Evolutionary conservation across 1,139 yeast genomes (phyloP), one percentile per base, ranked within the genome.

Genomic region (Pichia sp.): DNA sequence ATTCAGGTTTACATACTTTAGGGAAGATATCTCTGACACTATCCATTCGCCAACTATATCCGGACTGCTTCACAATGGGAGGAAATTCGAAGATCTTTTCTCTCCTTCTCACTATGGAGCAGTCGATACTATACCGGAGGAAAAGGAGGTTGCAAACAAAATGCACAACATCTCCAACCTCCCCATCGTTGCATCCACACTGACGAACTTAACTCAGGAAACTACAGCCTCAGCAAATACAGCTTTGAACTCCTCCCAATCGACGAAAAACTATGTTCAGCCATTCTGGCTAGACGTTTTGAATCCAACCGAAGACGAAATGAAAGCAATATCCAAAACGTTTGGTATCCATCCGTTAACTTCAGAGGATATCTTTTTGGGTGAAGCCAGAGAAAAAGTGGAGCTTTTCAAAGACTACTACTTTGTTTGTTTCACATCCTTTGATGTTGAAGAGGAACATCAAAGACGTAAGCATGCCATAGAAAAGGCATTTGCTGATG

Each of bases 301-400:
- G 54, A 87, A 90, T 64, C 99, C 99, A 2, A 88, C 96, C 0
- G 99, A 92, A 64, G 96, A 89, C 60, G 99, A 93, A 70, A 92
- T 93, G 97, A 90, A 90, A 67, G 95, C 88, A 0, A 67, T 93
- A 15, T 84, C 96, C 32, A 90, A 90, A 64, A 84, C 97, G 0
- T 93, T 93, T 71, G 96, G 96, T 0, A 89, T 92, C 57, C 99
- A 92, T 70, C 98, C 98, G 0, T 78, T 92, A 64, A 93, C 99
- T 0, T 88, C 97, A 0, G 99, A 93, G 68, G 99, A 93, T 73
- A 93, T 93, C 54, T 89, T 89, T 61, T 75, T 90, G 40, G 97
- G 97, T 2, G 99, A 93, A 66, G 85, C 96, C 1, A 81, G 99
- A 57, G 99, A 93, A 70, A 93, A 93, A 67, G 97, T 93, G 26